Percentiles rank a stretch among this genome's conserved stretches.
phyloP scores from a whole-genome alignment of 176 grass and related monocot species.

The Eleusine coracana region DNA sequence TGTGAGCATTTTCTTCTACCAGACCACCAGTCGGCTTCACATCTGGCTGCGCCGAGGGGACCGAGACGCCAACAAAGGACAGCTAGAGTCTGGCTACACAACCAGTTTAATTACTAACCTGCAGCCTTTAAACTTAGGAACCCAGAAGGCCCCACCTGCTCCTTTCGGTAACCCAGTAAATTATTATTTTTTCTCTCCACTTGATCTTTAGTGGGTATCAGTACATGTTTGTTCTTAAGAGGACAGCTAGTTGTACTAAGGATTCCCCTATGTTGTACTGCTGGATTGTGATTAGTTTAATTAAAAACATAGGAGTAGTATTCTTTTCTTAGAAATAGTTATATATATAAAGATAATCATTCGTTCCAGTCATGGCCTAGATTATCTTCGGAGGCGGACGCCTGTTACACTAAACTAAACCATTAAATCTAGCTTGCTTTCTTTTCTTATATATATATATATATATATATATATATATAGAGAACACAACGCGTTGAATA shows the following conservation, averaged over 20 bases:
- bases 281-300: background rate
- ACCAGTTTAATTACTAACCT: constrained; percentile 21
- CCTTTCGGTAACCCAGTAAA: background rate
- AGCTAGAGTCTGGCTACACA: constrained; percentile 32
- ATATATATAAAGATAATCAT: too few species aligned
- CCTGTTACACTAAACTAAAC: too few species aligned
- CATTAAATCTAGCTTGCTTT: too few species aligned
- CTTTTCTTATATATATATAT: too few species aligned
- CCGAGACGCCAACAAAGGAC: constrained; percentile 32
- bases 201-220: background rate
- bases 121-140: background rate
- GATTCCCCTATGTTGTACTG: background rate
- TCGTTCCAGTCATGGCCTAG: too few species aligned
- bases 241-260: constrained; percentile 20
- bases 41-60: constrained; percentile 10
- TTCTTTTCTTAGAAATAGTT: too few species aligned
- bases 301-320: background rate
- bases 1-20: background rate
- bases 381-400: too few species aligned
- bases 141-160: background rate
- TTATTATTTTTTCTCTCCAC: background rate
- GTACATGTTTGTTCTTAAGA: background rate
- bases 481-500: too few species aligned
- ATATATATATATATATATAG: too few species aligned
- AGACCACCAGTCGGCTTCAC: constrained; percentile 1